Evolutionary conservation across 371 early-diverging fungal species (phyloP), one percentile per base, ranked within the genome.

Genomic region (Mortierella sp.): DNA sequence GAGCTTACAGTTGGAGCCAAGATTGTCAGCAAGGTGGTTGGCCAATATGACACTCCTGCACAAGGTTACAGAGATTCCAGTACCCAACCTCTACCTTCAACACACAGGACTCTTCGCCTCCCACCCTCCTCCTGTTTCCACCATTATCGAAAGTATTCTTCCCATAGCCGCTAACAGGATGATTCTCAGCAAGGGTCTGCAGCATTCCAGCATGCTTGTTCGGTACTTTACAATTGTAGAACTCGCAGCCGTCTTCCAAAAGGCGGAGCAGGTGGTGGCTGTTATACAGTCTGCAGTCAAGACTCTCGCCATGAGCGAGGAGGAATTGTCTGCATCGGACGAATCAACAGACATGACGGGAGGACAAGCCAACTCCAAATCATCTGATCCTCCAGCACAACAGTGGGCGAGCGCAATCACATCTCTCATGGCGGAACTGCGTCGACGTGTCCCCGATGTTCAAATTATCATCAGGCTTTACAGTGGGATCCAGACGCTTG

Each of bases 361-460:
- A 13, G 43, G 74, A 16, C 1, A 21, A 37, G 46, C 55, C 24
- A 43, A 51, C 21, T 46, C 76, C 24, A 81, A 70, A 37, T 16
- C 43, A 5, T 69, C 72, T 19, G 85, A 86, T 53, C 76, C 81
- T 8, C 80, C 86, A 26, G 82, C 80, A 10, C 86, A 79, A 37
- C 75, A 76, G 59, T 87, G 88, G 89, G 73, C 82, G 3, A 69
- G 67, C 34, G 79, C 79, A 24, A 81, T 80, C 40, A 69, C 79
- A 16, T 54, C 73, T 21, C 79, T 88, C 6, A 59, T 78, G 21
- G 95, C 95, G 70, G 95, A 94, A 28, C 86, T 96, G 50, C 89
- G 94, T 69, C 89, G 93, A 40, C 90, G 95, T 21, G 79, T 96
- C 2, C 97, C 97, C 5, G 97, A 96, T 78, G 88, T 96, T 28